Evolutionary conservation across 1,139 yeast genomes (phyloP).

Genomic region (Saccharomyces hybrid): DNA sequence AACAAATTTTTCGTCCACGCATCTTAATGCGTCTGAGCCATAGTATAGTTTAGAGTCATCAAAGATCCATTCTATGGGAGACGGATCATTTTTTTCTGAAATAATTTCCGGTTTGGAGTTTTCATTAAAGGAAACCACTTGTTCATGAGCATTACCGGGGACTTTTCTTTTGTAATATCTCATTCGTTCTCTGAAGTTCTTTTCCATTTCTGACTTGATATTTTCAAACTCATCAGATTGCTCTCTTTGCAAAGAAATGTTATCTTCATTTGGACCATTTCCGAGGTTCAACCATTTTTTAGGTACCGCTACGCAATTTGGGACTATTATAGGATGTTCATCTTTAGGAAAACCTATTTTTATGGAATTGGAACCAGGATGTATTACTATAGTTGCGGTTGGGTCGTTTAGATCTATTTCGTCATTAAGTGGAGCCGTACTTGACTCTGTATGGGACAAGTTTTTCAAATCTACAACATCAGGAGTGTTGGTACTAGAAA

Average conservation of each 20-base stretch:
- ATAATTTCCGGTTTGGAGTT: slow-evolving; percentile 59
- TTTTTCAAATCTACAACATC: slow-evolving; percentile 3
- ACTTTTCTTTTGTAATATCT: slow-evolving; percentile 81
- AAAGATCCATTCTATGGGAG: slow-evolving; percentile 60
- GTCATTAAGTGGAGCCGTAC: slow-evolving; percentile 16
- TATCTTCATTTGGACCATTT: slow-evolving; percentile 20
- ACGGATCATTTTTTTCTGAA: slow-evolving; percentile 74
- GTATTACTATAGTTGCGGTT: slow-evolving; percentile 69
- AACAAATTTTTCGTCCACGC: slow-evolving; percentile 47
- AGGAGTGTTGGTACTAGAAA: slow-evolving; percentile 3
- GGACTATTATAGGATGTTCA: slow-evolving; percentile 65
- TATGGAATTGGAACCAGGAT: slow-evolving; percentile 76
- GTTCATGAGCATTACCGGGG: slow-evolving; percentile 77
- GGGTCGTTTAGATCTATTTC: slow-evolving; percentile 38
- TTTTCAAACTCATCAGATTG: slow-evolving; percentile 39
- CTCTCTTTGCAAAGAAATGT: slow-evolving; percentile 18
- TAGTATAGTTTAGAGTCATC: slow-evolving; percentile 36
- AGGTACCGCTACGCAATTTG: slow-evolving; percentile 70
- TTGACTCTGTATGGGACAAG: neutral
- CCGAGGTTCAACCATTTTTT: slow-evolving; percentile 13
- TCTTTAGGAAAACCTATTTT: slow-evolving; percentile 83
- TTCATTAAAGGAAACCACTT: slow-evolving; percentile 69
- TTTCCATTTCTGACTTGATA: slow-evolving; percentile 45
- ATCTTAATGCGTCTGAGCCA: slow-evolving; percentile 62
- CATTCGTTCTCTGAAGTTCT: slow-evolving; percentile 87